Base-by-base conservation (phyloP, 2,329 filamentous ascomycete genomes). In the Metarhizium brunneum region DNA sequence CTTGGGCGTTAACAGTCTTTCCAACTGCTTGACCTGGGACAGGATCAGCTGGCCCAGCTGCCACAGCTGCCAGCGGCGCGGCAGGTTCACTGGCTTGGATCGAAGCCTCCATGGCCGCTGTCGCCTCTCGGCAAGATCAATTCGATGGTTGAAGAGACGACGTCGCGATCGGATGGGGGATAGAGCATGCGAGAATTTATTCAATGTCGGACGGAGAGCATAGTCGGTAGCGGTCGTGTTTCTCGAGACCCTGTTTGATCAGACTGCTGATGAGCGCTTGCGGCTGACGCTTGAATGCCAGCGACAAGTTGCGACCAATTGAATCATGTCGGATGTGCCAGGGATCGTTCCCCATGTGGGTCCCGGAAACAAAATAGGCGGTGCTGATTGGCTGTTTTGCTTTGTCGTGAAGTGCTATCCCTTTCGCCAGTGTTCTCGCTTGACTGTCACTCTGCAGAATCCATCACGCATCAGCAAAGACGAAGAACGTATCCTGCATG, bases 251-350 rank as follows among this genome's bases (percentile, higher is more conserved):
- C 51, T 47, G 20, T 25, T n/a, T 10, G 7, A 35, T 35, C 32
- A 32, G 25, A 25, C 25, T 25, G 25, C 25, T 47, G 40, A n/a
- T 43, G 42, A 32, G 45, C 7, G 29, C 18, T 47, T 50, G 35
- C 25, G 47, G 20, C 35, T 54, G 52, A 42, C 52, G 36, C 35
- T 50, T 29, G 43, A 43, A 52, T 56, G 50, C 14, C 47, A 20
- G 43, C 45, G 47, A 11, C 36, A 30, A 36, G 47, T 47, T 47
- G 50, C 53, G 54, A 54, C 54, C 54, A 48, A 58, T 58, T 50
- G 51, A 54, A 49, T 25, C 54, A 16, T 14, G 47, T 42, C 50
- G 32, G 29, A 38, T n/a, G 14, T 13, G 40, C 18, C 45, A 48
- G 32, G 53, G 50, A 42, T 50, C 14, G 18, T 29, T 40, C 13